These are phyloP conservation scores for Triticum timopheevii DNA, from an alignment of 176 grass and related monocot genomes.

Conservation along the genomic window DNA sequence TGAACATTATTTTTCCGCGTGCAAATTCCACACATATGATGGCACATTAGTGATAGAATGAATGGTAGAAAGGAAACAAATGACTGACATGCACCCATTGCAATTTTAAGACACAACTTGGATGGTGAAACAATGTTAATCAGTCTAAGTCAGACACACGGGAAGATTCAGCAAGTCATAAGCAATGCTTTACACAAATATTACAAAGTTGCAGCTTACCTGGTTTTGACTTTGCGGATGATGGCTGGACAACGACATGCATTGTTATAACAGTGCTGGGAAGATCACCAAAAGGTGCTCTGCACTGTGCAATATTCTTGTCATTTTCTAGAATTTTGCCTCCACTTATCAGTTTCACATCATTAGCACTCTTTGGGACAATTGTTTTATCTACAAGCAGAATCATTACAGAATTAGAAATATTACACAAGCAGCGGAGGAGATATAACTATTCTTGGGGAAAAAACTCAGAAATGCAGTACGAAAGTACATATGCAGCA, in stretches of 20 bases:
- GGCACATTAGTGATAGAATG: background rate
- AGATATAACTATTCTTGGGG: background rate
- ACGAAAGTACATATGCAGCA: background rate
- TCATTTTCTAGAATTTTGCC: conserved; percentile 79
- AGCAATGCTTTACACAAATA: background rate
- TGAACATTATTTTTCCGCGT: background rate
- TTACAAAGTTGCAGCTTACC: conserved; percentile 36
- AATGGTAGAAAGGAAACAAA: no score
- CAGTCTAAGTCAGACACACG: background rate
- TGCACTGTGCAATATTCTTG: conserved; percentile 64
- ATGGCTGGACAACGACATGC: conserved; percentile 73
- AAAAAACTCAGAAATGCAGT: conserved; percentile 9
- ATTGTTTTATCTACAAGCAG: conserved; percentile 63
- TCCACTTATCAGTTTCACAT: conserved; percentile 75
- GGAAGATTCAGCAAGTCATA: background rate
- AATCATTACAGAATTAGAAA: conserved; percentile 22
- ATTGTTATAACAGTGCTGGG: conserved; percentile 62
- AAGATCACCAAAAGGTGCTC: conserved; percentile 71
- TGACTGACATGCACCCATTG: background rate
- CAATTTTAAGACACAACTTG: conserved; percentile 15
- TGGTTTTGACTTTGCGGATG: conserved; percentile 61
- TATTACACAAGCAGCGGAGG: background rate
- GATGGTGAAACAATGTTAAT: background rate
- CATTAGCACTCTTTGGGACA: conserved; percentile 59
- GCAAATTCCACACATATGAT: background rate